A percentile compares a stretch with the other conserved stretches of the same genome.
phyloP scores from a whole-genome alignment of 305 asterid species.

The Fraxinus velutina region DNA sequence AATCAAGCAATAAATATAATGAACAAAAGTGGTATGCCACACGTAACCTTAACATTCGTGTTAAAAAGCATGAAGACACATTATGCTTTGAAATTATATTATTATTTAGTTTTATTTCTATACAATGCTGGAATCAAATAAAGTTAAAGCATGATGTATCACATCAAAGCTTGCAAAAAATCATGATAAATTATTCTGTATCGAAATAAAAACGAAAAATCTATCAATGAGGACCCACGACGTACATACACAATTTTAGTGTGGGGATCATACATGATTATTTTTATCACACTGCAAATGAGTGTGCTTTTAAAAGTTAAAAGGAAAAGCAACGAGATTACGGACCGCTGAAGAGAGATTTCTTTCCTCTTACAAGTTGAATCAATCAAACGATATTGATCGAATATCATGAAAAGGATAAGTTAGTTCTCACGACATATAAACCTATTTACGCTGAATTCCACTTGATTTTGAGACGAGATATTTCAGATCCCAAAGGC shows the following conservation, averaged over 20 bases:
- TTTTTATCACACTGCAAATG: background rate
- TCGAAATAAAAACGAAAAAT: background rate
- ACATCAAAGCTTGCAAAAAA: background rate
- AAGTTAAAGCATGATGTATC: background rate
- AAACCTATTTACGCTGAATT: background rate
- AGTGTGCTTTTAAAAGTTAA: background rate
- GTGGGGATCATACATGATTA: background rate
- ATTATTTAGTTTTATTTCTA: background rate
- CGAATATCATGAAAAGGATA: no score
- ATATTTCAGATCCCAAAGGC: background rate
- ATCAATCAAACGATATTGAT: background rate
- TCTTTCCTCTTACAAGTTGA: background rate
- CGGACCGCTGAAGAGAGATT: background rate
- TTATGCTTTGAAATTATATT: background rate
- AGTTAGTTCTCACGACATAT: no score
- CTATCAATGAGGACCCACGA: background rate
- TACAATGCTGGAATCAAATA: background rate
- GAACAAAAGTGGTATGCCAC: background rate
- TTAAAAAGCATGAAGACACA: background rate
- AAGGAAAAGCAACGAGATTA: conserved; percentile 2
- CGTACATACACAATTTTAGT: background rate
- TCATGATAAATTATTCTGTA: background rate
- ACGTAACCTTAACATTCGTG: background rate
- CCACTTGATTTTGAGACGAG: background rate
- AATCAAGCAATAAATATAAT: background rate